Evolutionary conservation across 495 filamentous ascomycete genomes (phyloP).

Genomic region (Recurvomyces mirabilis): DNA sequence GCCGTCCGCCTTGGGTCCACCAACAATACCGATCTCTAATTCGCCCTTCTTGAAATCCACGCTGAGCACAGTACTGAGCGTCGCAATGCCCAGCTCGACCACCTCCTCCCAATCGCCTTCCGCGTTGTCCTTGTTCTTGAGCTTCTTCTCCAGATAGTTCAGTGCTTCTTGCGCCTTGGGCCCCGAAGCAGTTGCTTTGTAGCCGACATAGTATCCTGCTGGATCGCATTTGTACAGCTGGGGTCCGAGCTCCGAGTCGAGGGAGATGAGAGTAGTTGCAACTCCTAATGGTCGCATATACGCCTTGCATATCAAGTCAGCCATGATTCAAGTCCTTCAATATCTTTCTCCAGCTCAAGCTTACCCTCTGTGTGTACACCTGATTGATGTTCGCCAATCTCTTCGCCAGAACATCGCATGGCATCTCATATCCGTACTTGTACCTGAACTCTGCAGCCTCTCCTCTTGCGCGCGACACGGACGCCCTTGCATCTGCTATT

Average conservation of each 20-base stretch:
- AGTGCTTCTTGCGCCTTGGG: constrained; percentile 97
- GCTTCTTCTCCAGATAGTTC: constrained; percentile 96
- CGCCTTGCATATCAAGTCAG: constrained; percentile 47
- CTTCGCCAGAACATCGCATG: constrained; percentile 91
- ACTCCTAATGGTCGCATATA: constrained; percentile 98
- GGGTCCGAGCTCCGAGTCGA: constrained; percentile 87
- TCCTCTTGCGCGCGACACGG: constrained; percentile 78
- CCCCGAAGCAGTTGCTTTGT: constrained; percentile 93
- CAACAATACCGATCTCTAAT: constrained; percentile 93
- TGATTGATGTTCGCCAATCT: constrained; percentile 96
- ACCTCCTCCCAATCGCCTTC: constrained; percentile 94
- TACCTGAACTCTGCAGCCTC: constrained; percentile 97
- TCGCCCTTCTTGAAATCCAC: constrained; percentile 99
- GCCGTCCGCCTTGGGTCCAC: constrained; percentile 66
- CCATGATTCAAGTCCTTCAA: not conserved
- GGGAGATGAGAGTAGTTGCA: constrained; percentile 82
- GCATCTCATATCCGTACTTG: constrained; percentile 99
- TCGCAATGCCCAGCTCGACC: constrained; percentile 88
- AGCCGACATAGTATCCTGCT: constrained; percentile 92
- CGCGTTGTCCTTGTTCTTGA: constrained; percentile 97
- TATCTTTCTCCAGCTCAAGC: constrained; percentile 18
- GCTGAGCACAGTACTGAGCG: constrained; percentile 87
- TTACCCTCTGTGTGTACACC: constrained; percentile 93
- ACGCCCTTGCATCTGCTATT: constrained; percentile 91
- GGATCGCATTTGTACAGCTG: constrained; percentile 98